These are phyloP conservation scores for Scheffersomyces parashehatae DNA, from an alignment of 1,139 yeast genomes.

Conservation along the genomic window DNA sequence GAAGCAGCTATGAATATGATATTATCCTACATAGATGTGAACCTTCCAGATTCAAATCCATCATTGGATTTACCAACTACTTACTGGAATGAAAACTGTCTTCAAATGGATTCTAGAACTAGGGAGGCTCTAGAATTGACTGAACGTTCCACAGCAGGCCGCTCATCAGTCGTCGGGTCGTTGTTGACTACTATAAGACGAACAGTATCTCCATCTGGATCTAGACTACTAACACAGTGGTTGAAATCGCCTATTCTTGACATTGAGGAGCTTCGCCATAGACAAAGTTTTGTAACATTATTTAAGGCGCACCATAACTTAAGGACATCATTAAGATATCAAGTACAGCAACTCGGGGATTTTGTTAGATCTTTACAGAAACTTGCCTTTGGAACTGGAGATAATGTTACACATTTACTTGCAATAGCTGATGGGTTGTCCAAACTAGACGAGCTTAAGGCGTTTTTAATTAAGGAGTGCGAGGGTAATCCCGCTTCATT, in stretches of 20 bases:
- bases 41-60: conserved; percentile 42
- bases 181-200: conserved; percentile 64
- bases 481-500: conserved; percentile 9
- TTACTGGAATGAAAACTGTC: conserved; percentile 46
- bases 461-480: conserved; percentile 19
- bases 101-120: conserved; percentile 84
- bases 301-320: conserved; percentile 46
- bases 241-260: conserved; percentile 76
- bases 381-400: conserved; percentile 38
- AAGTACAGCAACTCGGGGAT: conserved; percentile 35
- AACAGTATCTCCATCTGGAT: conserved; percentile 81
- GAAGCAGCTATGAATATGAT: conserved; percentile 48
- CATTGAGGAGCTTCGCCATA: conserved; percentile 48
- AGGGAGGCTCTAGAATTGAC: conserved; percentile 77
- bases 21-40: conserved; percentile 39
- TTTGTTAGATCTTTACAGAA: conserved; percentile 40
- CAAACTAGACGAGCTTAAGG: conserved; percentile 25
- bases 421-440: conserved; percentile 34
- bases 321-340: conserved; percentile 25
- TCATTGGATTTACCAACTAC: conserved; percentile 38
- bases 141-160: conserved; percentile 51
- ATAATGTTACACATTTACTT: conserved; percentile 30
- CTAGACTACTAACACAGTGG: conserved; percentile 79
- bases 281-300: conserved; percentile 64
- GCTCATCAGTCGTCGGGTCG: conserved; percentile 66